Base-by-base conservation (phyloP, 768 basidiomycete species). In the Astraeus odoratus region DNA sequence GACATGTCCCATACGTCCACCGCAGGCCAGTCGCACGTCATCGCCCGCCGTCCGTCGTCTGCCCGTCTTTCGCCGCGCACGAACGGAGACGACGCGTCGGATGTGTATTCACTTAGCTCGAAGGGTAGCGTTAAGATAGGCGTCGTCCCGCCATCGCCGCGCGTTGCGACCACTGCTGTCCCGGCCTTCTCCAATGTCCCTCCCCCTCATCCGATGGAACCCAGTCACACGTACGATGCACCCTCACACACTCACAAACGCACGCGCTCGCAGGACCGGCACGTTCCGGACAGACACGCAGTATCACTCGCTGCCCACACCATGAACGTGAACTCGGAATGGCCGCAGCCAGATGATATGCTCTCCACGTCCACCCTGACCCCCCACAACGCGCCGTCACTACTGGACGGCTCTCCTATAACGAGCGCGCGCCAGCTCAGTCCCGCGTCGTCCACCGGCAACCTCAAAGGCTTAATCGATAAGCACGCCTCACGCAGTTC, bases 251-350 rank as follows among this genome's bases (percentile, higher is more conserved):
- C 39, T 13, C 61, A 63, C 41, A 51, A 52, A 5, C 61, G 64
- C 16, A 41, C 58, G 8, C 62, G 61, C 20, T 64, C 64, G 3
- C 61, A 65, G 39, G 62, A 63, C 25, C 52, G 59, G 20, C 46
- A 55, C 26, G 54, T 65, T 18, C 61, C 37, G 7, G 52, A 64
- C n/a, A 53, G 62, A 42, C 64, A 64, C 47, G 64, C 61, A 45
- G 43, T 64, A 26, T 64, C 62, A 18, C 57, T 64, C 47, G 64
- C 64, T 5, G 62, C 61, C 4, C 61, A 64, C 31, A 48, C 62
- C 0, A 39, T 55, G 3, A 48, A 55, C 51, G 61, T 59, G 46
- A 48, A 54, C 43, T 48, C 37, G 1, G 18, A 30, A 8, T 19
- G 39, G 39, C 8, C 33, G 3, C 15, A 51, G 4, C 27, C 48